Conservation (phyloP, 805 yeast genomes). For the Zygosaccharomyces kombuchaensis region DNA sequence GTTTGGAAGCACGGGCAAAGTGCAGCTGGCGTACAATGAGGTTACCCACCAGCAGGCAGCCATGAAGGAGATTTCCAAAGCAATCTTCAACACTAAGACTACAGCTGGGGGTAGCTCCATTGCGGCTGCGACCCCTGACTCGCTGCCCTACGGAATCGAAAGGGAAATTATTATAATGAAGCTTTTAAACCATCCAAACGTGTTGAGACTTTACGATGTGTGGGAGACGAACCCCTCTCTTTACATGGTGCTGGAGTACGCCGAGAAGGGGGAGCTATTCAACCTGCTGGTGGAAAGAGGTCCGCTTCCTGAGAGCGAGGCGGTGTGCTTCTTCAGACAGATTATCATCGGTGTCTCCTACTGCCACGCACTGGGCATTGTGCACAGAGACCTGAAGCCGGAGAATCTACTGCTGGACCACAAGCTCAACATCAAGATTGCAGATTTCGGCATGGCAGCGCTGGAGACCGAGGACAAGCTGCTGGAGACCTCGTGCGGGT, state of each 20-base stretch:
- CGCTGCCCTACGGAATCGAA: slow-evolving; percentile 79
- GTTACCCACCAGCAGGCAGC: slow-evolving; percentile 89
- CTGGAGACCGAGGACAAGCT: slow-evolving; percentile 75
- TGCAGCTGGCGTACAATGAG: slow-evolving; percentile 82
- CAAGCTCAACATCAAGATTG: slow-evolving; percentile 85
- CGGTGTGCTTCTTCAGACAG: slow-evolving; percentile 83
- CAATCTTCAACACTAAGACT: slow-evolving; percentile 44
- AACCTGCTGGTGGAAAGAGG: slow-evolving; percentile 89
- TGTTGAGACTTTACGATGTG: slow-evolving; percentile 74
- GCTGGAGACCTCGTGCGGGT: slow-evolving; percentile 93
- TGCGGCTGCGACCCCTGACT: slow-evolving; percentile 46
- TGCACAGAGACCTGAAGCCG: slow-evolving; percentile 84
- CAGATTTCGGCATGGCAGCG: slow-evolving; percentile 99
- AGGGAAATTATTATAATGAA: slow-evolving; percentile 85
- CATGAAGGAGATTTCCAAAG: slow-evolving; percentile 90
- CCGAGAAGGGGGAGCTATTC: slow-evolving; percentile 95
- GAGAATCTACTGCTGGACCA: slow-evolving; percentile 77
- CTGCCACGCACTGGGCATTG: slow-evolving; percentile 81
- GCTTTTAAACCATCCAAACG: slow-evolving; percentile 70
- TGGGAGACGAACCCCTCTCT: slow-evolving; percentile 83
- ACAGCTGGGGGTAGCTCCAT: slow-evolving; percentile 29
- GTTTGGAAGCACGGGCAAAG: slow-evolving; percentile 95
- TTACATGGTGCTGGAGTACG: slow-evolving; percentile 87
- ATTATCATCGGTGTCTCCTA: slow-evolving; percentile 78
- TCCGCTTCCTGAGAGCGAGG: slow-evolving; percentile 82